phyloP scores from a whole-genome alignment of 345 rosid species.

The Citrus cavaleriei region DNA sequence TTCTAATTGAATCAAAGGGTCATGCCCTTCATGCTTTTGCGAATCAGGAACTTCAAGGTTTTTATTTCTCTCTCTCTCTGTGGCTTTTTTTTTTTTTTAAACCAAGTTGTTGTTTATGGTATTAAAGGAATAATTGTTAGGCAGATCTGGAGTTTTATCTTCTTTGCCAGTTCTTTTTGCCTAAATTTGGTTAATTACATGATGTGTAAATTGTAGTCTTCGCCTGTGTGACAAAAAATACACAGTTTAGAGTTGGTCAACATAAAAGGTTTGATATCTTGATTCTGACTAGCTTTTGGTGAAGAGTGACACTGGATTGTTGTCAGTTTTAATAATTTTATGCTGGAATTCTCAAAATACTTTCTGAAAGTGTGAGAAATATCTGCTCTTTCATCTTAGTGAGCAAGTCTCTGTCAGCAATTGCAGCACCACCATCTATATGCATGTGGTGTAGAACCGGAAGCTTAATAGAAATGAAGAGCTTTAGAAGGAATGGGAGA shows the following conservation, averaged over 20 bases:
- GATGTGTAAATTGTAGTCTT: background rate
- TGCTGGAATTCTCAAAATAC: background rate
- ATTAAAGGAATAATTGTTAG: background rate
- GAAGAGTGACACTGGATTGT: background rate
- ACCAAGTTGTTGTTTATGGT: background rate
- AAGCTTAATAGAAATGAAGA: too few relatives aligned
- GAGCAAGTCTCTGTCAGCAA: background rate
- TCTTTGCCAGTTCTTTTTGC: background rate
- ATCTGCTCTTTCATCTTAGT: background rate
- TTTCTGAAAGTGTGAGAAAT: background rate
- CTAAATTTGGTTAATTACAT: background rate
- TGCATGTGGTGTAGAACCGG: too few relatives aligned
- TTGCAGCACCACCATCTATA: too few relatives aligned
- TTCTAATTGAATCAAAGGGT: conserved; percentile 80
- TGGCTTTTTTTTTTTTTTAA: background rate
- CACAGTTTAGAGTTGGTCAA: background rate
- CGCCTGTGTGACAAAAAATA: background rate
- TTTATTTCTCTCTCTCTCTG: background rate
- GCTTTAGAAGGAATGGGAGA: too few relatives aligned
- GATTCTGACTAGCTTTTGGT: background rate
- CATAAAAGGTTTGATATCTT: background rate
- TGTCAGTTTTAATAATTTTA: background rate
- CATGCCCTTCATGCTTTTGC: conserved; percentile 87
- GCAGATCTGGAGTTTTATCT: background rate
- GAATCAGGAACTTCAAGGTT: conserved; percentile 68